Percentiles rank a stretch among this genome's conserved stretches.
Conservation (phyloP, 208 protist genomes). For the Acanthamoeba healyi region DNA sequence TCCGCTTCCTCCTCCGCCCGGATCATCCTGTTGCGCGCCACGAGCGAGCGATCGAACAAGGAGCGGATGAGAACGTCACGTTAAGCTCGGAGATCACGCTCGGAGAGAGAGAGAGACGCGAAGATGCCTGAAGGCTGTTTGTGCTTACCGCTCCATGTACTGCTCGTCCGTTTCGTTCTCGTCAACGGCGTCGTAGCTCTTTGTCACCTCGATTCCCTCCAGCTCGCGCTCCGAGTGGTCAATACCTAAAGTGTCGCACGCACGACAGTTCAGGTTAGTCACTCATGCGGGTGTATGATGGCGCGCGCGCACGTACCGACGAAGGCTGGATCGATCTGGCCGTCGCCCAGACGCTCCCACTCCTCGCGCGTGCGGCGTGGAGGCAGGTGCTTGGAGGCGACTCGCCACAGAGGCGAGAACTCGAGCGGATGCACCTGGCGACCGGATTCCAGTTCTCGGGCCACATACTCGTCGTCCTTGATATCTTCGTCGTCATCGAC, state of each 20-base stretch:
- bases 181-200: not conserved
- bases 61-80: too few relatives aligned
- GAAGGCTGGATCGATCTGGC: not conserved
- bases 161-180: slow-evolving; percentile 41
- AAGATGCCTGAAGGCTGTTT: not conserved
- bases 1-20: not conserved
- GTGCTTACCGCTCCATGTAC: slow-evolving; percentile 40
- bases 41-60: too few relatives aligned
- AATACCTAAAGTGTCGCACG: not conserved
- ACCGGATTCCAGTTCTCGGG: not conserved
- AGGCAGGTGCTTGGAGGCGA: slow-evolving; percentile 27
- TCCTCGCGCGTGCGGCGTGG: slow-evolving; percentile 18
- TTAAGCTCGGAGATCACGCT: too few relatives aligned
- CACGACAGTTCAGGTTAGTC: too few relatives aligned
- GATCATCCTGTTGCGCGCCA: not conserved
- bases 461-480: not conserved
- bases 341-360: not conserved
- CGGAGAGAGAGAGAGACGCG: too few relatives aligned
- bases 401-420: slow-evolving; percentile 43
- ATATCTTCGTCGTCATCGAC: not conserved
- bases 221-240: slow-evolving; percentile 22
- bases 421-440: slow-evolving; percentile 15
- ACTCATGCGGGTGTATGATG: not conserved
- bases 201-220: not conserved
- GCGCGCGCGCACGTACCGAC: not conserved